phyloP scores from a whole-genome alignment of 2,329 filamentous ascomycete species.

The Curvularia sp. region DNA sequence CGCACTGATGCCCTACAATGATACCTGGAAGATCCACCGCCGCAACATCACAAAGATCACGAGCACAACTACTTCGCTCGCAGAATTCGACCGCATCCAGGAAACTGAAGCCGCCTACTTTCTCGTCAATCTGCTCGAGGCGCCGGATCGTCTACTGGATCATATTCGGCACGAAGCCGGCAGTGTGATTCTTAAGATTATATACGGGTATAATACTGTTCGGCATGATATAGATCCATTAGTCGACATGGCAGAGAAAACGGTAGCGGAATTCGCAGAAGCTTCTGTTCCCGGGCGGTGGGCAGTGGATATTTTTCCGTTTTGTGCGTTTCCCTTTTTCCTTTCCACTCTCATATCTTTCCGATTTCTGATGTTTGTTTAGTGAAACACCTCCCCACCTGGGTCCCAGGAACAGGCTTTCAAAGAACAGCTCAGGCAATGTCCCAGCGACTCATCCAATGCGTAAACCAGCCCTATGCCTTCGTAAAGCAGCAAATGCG shows the following conservation, averaged over 20 bases:
- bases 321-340: conserved; percentile 34
- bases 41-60: conserved; percentile 36
- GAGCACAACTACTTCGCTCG: conserved; percentile 24
- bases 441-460: conserved; percentile 33
- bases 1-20: conserved; percentile 25
- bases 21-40: conserved; percentile 30
- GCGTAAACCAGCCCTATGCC: conserved; percentile 51
- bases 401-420: conserved; percentile 54
- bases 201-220: conserved; percentile 55
- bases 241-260: conserved; percentile 51
- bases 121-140: conserved; percentile 27
- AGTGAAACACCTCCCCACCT: conserved; percentile 53
- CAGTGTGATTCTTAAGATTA: conserved; percentile 37
- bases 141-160: conserved; percentile 28
- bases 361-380: not conserved
- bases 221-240: conserved; percentile 52
- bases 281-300: conserved; percentile 54
- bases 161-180: conserved; percentile 39
- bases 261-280: conserved; percentile 52
- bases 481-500: conserved; percentile 54
- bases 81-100: conserved; percentile 30
- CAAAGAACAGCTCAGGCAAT: conserved; percentile 29
- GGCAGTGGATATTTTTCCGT: conserved; percentile 57
- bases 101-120: conserved; percentile 34
- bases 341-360: not conserved